Base-by-base conservation (phyloP, 768 basidiomycete genomes). In the Tulasnella sp. region DNA sequence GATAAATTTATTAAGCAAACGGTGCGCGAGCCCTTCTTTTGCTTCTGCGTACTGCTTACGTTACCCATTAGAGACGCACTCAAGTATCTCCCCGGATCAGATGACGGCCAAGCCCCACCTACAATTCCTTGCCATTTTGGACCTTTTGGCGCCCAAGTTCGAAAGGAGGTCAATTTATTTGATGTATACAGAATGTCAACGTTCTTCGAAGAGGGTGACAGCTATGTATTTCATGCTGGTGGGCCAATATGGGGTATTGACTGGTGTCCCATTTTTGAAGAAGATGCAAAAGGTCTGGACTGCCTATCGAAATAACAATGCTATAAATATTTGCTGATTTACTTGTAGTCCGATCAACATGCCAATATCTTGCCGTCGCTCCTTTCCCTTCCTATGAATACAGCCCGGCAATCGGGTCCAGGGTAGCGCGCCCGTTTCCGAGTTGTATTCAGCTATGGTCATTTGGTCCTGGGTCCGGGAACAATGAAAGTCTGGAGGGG, bases 391-490 rank as follows among this genome's bases (percentile, higher is more conserved):
- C 82, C 3, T 70, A 67, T 12, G 70, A 74, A 0, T 76, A 83
- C 55, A 72, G 75, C 0, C 83, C 82, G 0, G 68, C 72, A 27
- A 74, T 91, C 22, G 86, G 86, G 8, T 68, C 71, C 34, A 77
- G 76, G 43, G 68, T 70, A 2, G 56, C 63, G 3, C 69, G 77
- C 5, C 81, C 83, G 0, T 70, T 67, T 2, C 67, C 70, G 6
- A 77, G 81, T 0, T 83, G 80, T 48, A 74, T 99, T 32, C 92
- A 99, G 60, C 80, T 99, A 40, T 99, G 95, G 95, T 71, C 76
- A 2, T 45, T 78, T 22, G 57, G 57, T 20, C 63, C 69, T 0
- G 34, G 45, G 37, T 25, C 27, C 4, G 49, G 20, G n/a, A n/a
- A n/a, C 9, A 43, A 48, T 4, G 53, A 48, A 7, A 47, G 29